Evolutionary conservation across 768 basidiomycete species (phyloP), one percentile per base, ranked within the genome.

Genomic region (Boletus rubescentipes): DNA sequence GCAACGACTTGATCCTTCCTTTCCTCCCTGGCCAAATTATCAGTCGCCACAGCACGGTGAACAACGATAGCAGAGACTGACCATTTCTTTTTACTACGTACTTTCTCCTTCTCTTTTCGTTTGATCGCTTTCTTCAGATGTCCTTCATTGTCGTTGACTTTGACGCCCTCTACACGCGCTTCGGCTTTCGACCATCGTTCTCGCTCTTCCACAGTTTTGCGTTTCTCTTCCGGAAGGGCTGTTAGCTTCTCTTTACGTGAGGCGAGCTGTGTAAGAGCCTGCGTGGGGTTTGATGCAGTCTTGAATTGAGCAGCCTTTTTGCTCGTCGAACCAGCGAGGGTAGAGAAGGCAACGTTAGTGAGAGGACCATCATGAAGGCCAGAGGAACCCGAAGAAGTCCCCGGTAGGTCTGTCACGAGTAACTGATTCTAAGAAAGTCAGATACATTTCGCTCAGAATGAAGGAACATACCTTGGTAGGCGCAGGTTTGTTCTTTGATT

Each of bases 61-160:
- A 64, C 37, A 12, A 30, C 15, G 18, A 6, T 26, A 3, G 12
- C 1, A 36, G 20, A 30, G n/a, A 31, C 87, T 51, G 57, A 95
- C 95, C 96, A 98, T 40, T 81, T 79, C 65, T 88, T 89, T 69
- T 89, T 91, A 54, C 85, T 85, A 75, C 91, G 94, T 21, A 55
- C 63, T 68, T 98, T 98, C 61, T 85, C 85, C 70, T 96, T 95
- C 72, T 97, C 96, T 59, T 91, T 87, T 68, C 91, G 77, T 77
- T 97, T 98, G 9, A 83, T 85, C 38, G 93, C 93, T 75, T 97
- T 98, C 77, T 96, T 98, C 64, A 99, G 70, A 41, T 87, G 75
- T 1, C 61, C 67, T 67, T 93, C 92, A 61, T 95, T 91, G 62
- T 98, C 97, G 45, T 82, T 82, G 30, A 99, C 86, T 72, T 98